Conservation (phyloP, 768 basidiomycete genomes). For the Lentinula detonsa region DNA sequence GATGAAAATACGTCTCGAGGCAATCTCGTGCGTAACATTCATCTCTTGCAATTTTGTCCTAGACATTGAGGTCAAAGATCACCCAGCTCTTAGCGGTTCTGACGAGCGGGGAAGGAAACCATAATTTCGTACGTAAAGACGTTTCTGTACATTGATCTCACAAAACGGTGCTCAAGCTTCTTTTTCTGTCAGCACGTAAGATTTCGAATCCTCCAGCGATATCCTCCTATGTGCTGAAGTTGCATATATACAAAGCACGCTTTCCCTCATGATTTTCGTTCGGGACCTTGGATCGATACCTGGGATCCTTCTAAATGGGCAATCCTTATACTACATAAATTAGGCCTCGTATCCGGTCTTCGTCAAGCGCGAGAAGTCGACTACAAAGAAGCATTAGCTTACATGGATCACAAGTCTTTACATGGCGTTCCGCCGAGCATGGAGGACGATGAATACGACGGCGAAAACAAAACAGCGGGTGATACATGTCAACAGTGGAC, state of each 20-base stretch:
- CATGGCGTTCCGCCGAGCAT: conserved; percentile 11
- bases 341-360: conserved; percentile 43
- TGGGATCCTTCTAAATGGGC: conserved; percentile 87
- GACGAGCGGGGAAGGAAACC: conserved; percentile 74
- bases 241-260: conserved; percentile 42
- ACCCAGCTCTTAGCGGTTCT: conserved; percentile 57
- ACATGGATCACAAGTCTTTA: conserved; percentile 41
- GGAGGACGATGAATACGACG: conserved; percentile 11
- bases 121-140: conserved; percentile 55
- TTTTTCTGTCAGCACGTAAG: not conserved
- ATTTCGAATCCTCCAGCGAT: not conserved
- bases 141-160: not conserved
- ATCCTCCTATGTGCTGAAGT: too few relatives aligned
- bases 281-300: conserved; percentile 50
- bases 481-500: conserved; percentile 35
- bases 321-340: conserved; percentile 43
- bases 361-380: conserved; percentile 45
- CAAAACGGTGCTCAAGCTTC: not conserved
- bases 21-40: conserved; percentile 47
- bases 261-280: conserved; percentile 75
- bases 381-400: conserved; percentile 35
- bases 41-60: not conserved
- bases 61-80: not conserved
- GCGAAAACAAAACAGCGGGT: not conserved
- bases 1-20: conserved; percentile 77